Evolutionary conservation across 1,284 basidiomycete genomes (phyloP).

Genomic region (Boletellus sp.): DNA sequence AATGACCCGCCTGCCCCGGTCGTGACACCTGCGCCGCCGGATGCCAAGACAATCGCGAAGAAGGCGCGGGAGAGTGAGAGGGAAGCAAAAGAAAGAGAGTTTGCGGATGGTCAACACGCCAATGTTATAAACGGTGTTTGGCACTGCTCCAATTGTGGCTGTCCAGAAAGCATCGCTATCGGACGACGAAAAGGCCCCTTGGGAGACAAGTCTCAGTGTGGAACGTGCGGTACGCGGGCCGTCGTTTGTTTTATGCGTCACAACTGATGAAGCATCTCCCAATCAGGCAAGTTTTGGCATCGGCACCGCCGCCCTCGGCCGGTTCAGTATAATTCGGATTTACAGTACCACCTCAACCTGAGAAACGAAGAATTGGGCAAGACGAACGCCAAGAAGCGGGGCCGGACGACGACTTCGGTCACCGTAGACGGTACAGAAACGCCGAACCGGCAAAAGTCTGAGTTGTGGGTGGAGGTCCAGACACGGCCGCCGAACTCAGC

Average conservation of each 20-base stretch:
- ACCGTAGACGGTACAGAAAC: constrained; percentile 54
- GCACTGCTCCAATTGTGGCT: constrained; percentile 92
- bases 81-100: constrained; percentile 78
- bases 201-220: constrained; percentile 90
- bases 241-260: neutral
- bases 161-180: constrained; percentile 80
- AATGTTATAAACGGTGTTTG: constrained; percentile 82
- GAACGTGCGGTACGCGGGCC: constrained; percentile 73
- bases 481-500: constrained; percentile 37
- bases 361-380: constrained; percentile 56
- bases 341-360: constrained; percentile 61
- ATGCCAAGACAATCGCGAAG: constrained; percentile 50
- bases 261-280: constrained; percentile 1
- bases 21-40: constrained; percentile 36
- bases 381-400: constrained; percentile 50
- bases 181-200: constrained; percentile 85
- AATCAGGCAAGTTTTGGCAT: constrained; percentile 80
- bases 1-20: constrained; percentile 49
- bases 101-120: constrained; percentile 75
- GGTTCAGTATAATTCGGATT: constrained; percentile 72
- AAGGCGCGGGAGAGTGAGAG: constrained; percentile 70
- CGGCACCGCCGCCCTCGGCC: constrained; percentile 74
- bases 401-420: constrained; percentile 46
- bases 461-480: constrained; percentile 40
- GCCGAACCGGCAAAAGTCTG: constrained; percentile 44